Evolutionary conservation across 306 rosid species (phyloP).

Genomic region (Pyrus communis): DNA sequence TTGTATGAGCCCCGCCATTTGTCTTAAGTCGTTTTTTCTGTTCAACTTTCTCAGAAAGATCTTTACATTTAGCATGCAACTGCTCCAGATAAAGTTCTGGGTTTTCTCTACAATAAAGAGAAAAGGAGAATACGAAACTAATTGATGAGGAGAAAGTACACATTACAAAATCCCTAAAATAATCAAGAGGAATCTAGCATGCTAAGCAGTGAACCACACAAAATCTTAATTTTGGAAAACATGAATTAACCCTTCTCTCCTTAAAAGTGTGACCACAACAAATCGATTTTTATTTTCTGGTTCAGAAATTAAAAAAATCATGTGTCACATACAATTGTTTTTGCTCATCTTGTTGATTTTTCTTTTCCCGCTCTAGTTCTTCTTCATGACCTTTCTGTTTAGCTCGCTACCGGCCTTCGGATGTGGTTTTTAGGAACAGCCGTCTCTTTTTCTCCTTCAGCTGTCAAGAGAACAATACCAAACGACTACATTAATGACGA

Average conservation of each 20-base stretch:
- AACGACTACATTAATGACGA: neutral
- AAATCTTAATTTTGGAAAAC: neutral
- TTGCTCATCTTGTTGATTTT: conserved; percentile 69
- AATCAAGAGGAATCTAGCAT: conserved; percentile 11
- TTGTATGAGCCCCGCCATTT: conserved; percentile 51
- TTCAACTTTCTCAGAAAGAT: conserved; percentile 66
- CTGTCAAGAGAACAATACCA: conserved; percentile 36
- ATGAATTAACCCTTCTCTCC: neutral
- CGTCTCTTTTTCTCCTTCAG: conserved; percentile 75
- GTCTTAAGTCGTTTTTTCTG: conserved; percentile 64
- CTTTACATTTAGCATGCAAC: conserved; percentile 62
- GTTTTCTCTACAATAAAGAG: conserved; percentile 50
- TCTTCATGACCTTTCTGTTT: conserved; percentile 78
- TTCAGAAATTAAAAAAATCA: neutral
- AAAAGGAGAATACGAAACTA: neutral
- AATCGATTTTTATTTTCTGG: neutral
- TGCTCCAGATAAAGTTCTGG: conserved; percentile 84
- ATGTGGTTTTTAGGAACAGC: conserved; percentile 75
- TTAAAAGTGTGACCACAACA: neutral
- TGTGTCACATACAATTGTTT: conserved; percentile 53
- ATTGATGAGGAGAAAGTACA: conserved; percentile 5
- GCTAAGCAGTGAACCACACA: conserved; percentile 1
- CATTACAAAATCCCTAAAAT: conserved; percentile 3
- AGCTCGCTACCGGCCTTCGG: conserved; percentile 83
- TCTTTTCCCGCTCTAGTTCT: conserved; percentile 70